Conservation (phyloP, 495 filamentous ascomycete genomes). For the Talaromyces nanjingensis region DNA sequence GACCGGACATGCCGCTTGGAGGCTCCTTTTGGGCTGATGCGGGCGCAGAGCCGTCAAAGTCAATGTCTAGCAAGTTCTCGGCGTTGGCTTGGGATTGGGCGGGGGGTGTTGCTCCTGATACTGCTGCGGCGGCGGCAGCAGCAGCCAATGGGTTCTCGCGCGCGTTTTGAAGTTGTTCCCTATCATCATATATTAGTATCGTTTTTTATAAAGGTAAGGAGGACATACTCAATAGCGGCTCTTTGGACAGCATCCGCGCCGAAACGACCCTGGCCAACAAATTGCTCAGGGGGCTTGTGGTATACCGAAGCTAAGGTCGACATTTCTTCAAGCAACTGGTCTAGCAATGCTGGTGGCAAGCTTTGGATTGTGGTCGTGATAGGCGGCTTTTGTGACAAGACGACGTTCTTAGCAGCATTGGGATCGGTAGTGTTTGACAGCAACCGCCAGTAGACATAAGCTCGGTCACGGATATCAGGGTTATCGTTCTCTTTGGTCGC, state of each 20-base stretch:
- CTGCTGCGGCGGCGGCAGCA: slow-evolving; percentile 65
- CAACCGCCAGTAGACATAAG: slow-evolving; percentile 97
- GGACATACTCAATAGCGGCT: slow-evolving; percentile 76
- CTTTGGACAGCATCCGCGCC: slow-evolving; percentile 92
- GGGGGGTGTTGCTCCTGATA: slow-evolving; percentile 43
- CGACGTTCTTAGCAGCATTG: slow-evolving; percentile 77
- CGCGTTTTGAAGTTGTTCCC: slow-evolving; percentile 82
- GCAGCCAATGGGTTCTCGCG: slow-evolving; percentile 92
- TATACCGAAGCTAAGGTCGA: slow-evolving; percentile 99
- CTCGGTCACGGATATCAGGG: slow-evolving; percentile 91
- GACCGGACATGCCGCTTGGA: slow-evolving; percentile 51
- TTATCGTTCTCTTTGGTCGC: slow-evolving; percentile 95
- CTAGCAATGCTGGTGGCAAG: slow-evolving; percentile 73
- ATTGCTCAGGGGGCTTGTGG: slow-evolving; percentile 94
- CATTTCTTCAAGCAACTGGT: slow-evolving; percentile 79
- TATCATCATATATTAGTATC: slow-evolving; percentile 10
- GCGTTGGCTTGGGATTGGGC: slow-evolving; percentile 63
- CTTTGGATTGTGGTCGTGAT: slow-evolving; percentile 91
- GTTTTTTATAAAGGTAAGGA: not conserved
- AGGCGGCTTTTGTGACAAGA: slow-evolving; percentile 88
- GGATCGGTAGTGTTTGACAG: slow-evolving; percentile 80
- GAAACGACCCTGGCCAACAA: slow-evolving; percentile 89
- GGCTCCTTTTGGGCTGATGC: slow-evolving; percentile 74
- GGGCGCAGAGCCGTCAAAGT: slow-evolving; percentile 92
- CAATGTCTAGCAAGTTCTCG: slow-evolving; percentile 95